These are phyloP conservation scores for Symbiodinium natans DNA, from an alignment of 73 alveolate genomes.

Conservation along the genomic window DNA sequence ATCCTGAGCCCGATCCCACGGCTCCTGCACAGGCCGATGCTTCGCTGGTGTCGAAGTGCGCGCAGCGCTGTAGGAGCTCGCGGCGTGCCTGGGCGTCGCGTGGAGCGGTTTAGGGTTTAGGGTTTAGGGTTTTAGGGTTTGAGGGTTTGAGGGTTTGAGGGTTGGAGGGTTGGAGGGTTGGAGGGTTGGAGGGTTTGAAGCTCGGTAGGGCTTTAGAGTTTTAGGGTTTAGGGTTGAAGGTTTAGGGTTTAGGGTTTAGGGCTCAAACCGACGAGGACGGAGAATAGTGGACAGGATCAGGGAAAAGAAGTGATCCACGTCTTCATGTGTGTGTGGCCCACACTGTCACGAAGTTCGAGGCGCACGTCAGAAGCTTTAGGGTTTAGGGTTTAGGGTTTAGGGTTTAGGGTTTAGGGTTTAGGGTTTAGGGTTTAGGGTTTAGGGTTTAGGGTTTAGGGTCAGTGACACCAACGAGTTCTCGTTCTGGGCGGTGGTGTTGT, in stretches of 20 bases:
- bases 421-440: not conserved
- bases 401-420: not conserved
- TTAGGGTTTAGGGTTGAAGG: not conserved
- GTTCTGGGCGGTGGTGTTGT: constrained; percentile 19
- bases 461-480: not conserved
- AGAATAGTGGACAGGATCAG: constrained; percentile 3
- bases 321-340: constrained; percentile 29
- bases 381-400: not conserved
- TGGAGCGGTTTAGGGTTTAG: too few species aligned
- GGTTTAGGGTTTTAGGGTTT: too few species aligned
- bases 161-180: not conserved
- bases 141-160: too few species aligned
- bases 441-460: not conserved
- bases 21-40: not conserved
- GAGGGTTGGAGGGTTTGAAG: too few species aligned
- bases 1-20: not conserved
- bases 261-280: constrained; percentile 8
- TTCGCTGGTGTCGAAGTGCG: not conserved
- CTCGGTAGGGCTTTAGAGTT: too few species aligned
- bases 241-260: not conserved
- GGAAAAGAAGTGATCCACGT: constrained; percentile 19
- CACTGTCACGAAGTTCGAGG: constrained; percentile 1
- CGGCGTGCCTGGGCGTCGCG: not conserved
- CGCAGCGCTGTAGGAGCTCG: constrained; percentile 3
- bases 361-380: not conserved